A percentile compares a stretch with the other conserved stretches of the same genome.
phyloP scores from a whole-genome alignment of 345 rosid genomes.

The Hypericum perforatum region DNA sequence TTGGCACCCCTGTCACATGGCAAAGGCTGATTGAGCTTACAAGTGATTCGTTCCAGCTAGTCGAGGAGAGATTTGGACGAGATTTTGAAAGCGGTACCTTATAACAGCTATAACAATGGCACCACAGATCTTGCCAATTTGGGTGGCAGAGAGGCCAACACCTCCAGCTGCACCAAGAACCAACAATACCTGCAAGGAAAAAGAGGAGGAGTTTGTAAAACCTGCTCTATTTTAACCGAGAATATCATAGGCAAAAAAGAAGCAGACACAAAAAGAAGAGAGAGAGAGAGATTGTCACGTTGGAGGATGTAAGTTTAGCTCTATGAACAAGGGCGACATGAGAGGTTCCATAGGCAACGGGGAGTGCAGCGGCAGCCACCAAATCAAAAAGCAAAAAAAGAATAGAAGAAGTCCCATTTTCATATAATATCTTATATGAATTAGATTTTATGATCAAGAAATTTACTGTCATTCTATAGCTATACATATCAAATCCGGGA shows the following conservation, averaged over 20 bases:
- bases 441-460: too few species aligned
- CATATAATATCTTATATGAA: too few species aligned
- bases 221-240: neutral
- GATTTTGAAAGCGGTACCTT: constrained; percentile 31
- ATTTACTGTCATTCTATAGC: too few species aligned
- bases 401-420: too few species aligned
- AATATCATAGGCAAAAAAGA: neutral
- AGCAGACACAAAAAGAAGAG: neutral
- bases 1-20: constrained; percentile 46
- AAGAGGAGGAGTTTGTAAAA: neutral
- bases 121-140: constrained; percentile 80
- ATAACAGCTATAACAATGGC: constrained; percentile 82
- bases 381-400: too few species aligned
- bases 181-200: constrained; percentile 48
- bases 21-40: neutral
- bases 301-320: constrained; percentile 56
- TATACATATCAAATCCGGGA: constrained; percentile 64
- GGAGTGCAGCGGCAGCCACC: constrained; percentile 77
- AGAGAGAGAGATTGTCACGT: constrained; percentile 24
- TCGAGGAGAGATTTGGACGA: too few species aligned
- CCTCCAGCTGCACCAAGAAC: constrained; percentile 99
- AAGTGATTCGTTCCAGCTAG: too few species aligned
- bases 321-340: constrained; percentile 89
- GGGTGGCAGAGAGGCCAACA: constrained; percentile 88
- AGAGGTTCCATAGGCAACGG: constrained; percentile 92